A percentile compares a stretch with the other conserved stretches of the same genome.
These are phyloP conservation scores for Podila clonocystis DNA, from an alignment of 192 early-diverging fungal species.

Conservation along the genomic window DNA sequence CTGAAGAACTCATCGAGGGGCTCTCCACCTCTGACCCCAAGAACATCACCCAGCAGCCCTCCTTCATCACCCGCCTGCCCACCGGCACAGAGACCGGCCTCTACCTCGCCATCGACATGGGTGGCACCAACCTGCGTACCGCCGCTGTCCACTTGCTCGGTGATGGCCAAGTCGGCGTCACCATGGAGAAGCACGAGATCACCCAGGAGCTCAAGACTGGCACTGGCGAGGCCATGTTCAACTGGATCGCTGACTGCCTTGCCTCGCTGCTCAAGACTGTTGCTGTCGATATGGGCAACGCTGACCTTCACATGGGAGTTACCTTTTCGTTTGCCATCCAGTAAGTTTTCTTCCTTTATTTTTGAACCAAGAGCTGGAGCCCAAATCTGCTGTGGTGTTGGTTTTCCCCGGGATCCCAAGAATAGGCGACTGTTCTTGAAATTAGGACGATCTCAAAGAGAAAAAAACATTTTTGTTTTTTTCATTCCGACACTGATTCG, in stretches of 20 bases:
- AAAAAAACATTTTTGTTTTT: too few relatives aligned
- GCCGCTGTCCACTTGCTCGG: constrained; percentile 81
- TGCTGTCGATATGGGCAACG: constrained; percentile 47
- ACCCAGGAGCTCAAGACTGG: constrained; percentile 82
- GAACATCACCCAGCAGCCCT: constrained; percentile 81
- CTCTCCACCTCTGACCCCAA: constrained; percentile 41
- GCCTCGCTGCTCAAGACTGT: constrained; percentile 53
- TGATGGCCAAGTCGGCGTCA: constrained; percentile 65
- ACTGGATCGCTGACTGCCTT: constrained; percentile 76
- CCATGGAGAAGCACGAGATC: constrained; percentile 53
- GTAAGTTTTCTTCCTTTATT: constrained; percentile 56
- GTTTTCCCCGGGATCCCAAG: too few relatives aligned
- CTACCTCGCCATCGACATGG: constrained; percentile 88
- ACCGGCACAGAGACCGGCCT: constrained; percentile 83
- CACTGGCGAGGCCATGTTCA: constrained; percentile 70
- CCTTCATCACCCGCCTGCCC: constrained; percentile 80
- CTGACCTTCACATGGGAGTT: constrained; percentile 68
- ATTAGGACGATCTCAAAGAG: too few relatives aligned
- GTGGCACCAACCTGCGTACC: constrained; percentile 92
- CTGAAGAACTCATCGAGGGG: constrained; percentile 3
- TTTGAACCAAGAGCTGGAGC: background rate
- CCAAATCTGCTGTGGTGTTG: too few relatives aligned
- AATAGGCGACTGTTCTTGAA: too few relatives aligned
- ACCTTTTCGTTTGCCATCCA: constrained; percentile 82
- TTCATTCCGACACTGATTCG: constrained; percentile 1